Evolutionary conservation across 2,329 filamentous ascomycete genomes (phyloP).

Genomic region (Ophiognomonia clavigignenti-juglandacearum): DNA sequence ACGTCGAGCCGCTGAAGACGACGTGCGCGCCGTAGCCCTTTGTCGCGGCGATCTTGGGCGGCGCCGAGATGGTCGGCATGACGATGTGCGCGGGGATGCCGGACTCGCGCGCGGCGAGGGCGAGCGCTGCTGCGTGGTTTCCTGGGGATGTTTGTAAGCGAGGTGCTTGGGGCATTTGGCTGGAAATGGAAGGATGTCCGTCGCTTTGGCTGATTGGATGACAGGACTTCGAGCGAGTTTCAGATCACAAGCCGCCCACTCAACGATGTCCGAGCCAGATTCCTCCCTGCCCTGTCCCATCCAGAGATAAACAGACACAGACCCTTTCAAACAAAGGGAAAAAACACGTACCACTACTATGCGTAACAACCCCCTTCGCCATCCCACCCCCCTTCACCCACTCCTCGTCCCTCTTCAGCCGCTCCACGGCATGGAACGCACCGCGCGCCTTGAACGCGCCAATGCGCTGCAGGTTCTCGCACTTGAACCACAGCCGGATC

Average conservation of each 20-base stretch:
- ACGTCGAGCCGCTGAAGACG: conserved; percentile 77
- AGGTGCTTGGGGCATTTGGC: conserved; percentile 9
- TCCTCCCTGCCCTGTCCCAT: too few species aligned
- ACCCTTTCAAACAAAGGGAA: conserved; percentile 1
- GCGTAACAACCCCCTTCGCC: conserved; percentile 75
- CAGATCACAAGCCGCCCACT: too few species aligned
- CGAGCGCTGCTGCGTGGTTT: conserved; percentile 90
- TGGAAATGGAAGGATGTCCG: too few species aligned
- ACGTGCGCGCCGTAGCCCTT: conserved; percentile 71
- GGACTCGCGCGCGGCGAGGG: conserved; percentile 73
- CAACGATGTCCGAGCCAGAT: too few species aligned
- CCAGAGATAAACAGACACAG: too few species aligned
- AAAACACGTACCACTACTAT: conserved; percentile 67
- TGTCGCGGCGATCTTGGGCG: conserved; percentile 85
- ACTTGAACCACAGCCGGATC: conserved; percentile 85
- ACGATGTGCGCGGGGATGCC: conserved; percentile 79
- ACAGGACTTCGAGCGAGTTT: too few species aligned
- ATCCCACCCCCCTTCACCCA: conserved; percentile 55
- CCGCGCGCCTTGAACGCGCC: conserved; percentile 92
- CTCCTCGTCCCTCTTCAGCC: conserved; percentile 59
- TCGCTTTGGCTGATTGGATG: too few species aligned
- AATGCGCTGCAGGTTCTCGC: conserved; percentile 85
- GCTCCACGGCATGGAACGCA: conserved; percentile 78
- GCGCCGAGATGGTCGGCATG: conserved; percentile 81
- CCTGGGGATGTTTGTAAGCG: conserved; percentile 42